Evolutionary conservation across 2,329 filamentous ascomycete species (phyloP).

Genomic region (Aureobasidium sp.): DNA sequence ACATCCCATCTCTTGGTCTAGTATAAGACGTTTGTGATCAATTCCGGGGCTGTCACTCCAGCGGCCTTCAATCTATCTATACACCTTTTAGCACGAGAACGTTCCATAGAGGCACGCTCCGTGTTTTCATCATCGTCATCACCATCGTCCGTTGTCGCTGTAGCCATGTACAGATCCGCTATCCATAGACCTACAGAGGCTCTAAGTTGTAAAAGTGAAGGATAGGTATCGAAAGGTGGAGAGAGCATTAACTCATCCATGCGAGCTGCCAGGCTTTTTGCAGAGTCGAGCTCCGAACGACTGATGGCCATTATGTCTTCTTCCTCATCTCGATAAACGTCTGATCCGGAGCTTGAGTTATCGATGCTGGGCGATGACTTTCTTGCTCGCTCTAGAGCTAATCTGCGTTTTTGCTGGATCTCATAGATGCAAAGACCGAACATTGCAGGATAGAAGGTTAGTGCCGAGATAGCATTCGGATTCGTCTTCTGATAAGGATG

Average conservation of each 20-base stretch:
- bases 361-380: conserved; percentile 2
- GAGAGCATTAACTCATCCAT: conserved; percentile 66
- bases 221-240: conserved; percentile 62
- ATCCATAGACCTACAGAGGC: conserved; percentile 71
- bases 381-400: conserved; percentile 35
- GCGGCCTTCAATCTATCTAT: conserved; percentile 2
- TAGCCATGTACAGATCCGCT: conserved; percentile 52
- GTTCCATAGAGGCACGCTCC: conserved; percentile 4
- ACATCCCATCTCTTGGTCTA: no score
- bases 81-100: background rate
- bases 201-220: conserved; percentile 60
- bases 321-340: conserved; percentile 18
- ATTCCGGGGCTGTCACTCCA: background rate
- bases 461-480: conserved; percentile 54
- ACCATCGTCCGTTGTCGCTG: background rate
- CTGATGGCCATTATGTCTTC: conserved; percentile 14
- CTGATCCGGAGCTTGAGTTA: conserved; percentile 21
- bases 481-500: conserved; percentile 61
- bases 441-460: conserved; percentile 76
- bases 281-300: conserved; percentile 46
- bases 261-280: conserved; percentile 56
- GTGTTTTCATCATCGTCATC: background rate
- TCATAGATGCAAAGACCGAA: conserved; percentile 76
- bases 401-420: conserved; percentile 53
- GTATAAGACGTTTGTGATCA: background rate